A percentile compares a stretch with the other conserved stretches of the same genome.
Conservation (phyloP, 2,329 filamentous ascomycete species). For the Dendryphion nanum region DNA sequence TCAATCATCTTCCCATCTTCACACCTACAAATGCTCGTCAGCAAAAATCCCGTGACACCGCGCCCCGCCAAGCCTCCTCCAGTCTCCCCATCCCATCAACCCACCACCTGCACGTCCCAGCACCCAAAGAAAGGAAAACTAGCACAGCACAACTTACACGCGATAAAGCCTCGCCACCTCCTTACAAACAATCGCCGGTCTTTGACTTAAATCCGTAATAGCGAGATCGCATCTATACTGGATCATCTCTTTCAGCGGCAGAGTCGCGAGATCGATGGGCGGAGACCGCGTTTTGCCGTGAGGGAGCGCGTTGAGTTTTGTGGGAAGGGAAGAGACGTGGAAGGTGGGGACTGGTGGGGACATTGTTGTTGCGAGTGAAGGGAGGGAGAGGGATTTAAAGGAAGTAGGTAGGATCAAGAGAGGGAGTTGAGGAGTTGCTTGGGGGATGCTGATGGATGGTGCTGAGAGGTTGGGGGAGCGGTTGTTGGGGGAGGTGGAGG, state of each 20-base stretch:
- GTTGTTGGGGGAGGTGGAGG: constrained; percentile 45
- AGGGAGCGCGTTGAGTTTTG: constrained; percentile 52
- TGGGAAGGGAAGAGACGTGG: constrained; percentile 50
- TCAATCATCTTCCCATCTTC: constrained; percentile 58
- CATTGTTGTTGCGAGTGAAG: constrained; percentile 43
- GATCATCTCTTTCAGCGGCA: constrained; percentile 58
- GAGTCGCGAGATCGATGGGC: constrained; percentile 54
- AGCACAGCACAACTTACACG: constrained; percentile 45
- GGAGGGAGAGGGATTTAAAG: constrained; percentile 2
- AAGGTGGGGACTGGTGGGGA: constrained; percentile 56
- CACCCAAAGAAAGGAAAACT: background rate
- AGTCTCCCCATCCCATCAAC: constrained; percentile 7
- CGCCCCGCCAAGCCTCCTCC: constrained; percentile 18
- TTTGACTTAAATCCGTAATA: constrained; percentile 34
- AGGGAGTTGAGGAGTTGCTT: too few species aligned
- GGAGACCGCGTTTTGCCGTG: constrained; percentile 53
- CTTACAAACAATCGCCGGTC: constrained; percentile 51
- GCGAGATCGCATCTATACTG: constrained; percentile 63
- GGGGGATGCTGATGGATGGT: too few species aligned
- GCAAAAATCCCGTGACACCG: background rate
- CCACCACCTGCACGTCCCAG: background rate
- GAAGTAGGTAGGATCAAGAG: constrained; percentile 12
- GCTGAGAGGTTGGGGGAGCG: constrained; percentile 52
- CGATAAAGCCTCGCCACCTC: constrained; percentile 60
- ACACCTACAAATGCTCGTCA: constrained; percentile 39